These are phyloP conservation scores for Colletotrichum lindemuthianum DNA, from an alignment of 2,329 filamentous ascomycete genomes.

Conservation along the genomic window DNA sequence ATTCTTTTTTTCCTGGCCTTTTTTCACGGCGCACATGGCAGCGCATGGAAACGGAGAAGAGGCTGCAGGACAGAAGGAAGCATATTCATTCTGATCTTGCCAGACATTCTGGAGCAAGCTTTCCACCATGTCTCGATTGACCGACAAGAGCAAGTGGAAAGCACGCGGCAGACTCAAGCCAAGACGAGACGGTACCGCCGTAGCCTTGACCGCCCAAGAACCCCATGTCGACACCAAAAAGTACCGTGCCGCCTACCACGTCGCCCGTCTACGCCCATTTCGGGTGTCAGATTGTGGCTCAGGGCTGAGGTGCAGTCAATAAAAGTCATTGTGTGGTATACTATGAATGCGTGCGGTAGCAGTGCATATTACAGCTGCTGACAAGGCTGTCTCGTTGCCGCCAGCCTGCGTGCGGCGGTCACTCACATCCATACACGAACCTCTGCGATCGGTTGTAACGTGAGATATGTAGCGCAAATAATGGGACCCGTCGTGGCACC, in stretches of 20 bases:
- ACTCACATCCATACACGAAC: not conserved
- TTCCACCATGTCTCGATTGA: too few species aligned
- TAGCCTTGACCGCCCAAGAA: not conserved
- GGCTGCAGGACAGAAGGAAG: too few species aligned
- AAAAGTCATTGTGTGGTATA: not conserved
- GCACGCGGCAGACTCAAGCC: too few species aligned
- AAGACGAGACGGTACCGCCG: constrained; percentile 7
- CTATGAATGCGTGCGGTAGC: not conserved
- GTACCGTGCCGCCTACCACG: constrained; percentile 2
- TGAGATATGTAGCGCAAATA: not conserved
- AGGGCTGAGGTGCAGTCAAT: constrained; percentile 30
- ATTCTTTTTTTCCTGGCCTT: too few species aligned
- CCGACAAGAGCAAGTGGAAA: too few species aligned
- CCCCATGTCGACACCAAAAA: constrained; percentile 1
- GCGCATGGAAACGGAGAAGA: too few species aligned
- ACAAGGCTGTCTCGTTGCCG: constrained; percentile 11
- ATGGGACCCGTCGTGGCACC: constrained; percentile 20
- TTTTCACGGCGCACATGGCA: too few species aligned
- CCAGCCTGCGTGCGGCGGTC: not conserved
- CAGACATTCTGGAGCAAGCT: too few species aligned
- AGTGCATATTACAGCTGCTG: constrained; percentile 14
- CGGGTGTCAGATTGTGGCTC: constrained; percentile 24
- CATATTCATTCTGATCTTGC: too few species aligned
- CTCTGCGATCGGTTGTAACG: constrained; percentile 5
- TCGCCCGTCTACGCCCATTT: not conserved